Percentiles rank a stretch among this genome's conserved stretches.
Conservation (phyloP, 805 yeast genomes). For the Suhomyces sp. region DNA sequence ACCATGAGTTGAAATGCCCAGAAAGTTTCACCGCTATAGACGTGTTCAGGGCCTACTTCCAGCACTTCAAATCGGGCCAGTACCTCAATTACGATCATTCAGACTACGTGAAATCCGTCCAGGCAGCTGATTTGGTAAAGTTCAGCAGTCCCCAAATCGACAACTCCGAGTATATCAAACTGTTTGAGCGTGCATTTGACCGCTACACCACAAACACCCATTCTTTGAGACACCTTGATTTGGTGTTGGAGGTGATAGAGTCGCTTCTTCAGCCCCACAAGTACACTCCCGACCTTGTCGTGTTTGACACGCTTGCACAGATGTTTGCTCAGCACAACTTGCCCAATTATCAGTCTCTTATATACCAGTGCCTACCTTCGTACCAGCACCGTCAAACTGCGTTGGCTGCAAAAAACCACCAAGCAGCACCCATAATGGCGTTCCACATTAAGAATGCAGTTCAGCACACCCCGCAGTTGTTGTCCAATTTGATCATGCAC, state of each 20-base stretch:
- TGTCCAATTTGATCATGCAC: constrained; percentile 25
- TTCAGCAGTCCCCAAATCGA: constrained; percentile 13
- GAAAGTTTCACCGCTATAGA: constrained; percentile 23
- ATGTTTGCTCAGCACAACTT: constrained; percentile 20
- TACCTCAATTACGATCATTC: constrained; percentile 31
- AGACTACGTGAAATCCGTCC: constrained; percentile 23
- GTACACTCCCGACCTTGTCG: constrained; percentile 21
- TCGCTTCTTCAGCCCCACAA: constrained; percentile 5
- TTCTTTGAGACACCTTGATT: constrained; percentile 4
- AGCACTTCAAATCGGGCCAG: constrained; percentile 28
- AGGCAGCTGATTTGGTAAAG: constrained; percentile 10
- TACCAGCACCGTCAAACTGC: constrained; percentile 19
- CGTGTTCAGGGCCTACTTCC: constrained; percentile 21
- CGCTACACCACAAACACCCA: constrained; percentile 5
- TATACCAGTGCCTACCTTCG: constrained; percentile 24
- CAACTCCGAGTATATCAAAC: constrained; percentile 19
- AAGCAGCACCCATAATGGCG: constrained; percentile 11
- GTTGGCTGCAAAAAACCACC: constrained; percentile 12
- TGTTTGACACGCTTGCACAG: constrained; percentile 25
- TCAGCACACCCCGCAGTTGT: constrained; percentile 28
- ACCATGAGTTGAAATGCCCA: constrained; percentile 7
- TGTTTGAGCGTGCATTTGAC: constrained; percentile 16
- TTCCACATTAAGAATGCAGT: constrained; percentile 24
- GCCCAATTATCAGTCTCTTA: constrained; percentile 25
- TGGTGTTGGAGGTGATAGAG: not conserved